Conservation (phyloP, 306 rosid genomes). For the Pueraria montana region DNA sequence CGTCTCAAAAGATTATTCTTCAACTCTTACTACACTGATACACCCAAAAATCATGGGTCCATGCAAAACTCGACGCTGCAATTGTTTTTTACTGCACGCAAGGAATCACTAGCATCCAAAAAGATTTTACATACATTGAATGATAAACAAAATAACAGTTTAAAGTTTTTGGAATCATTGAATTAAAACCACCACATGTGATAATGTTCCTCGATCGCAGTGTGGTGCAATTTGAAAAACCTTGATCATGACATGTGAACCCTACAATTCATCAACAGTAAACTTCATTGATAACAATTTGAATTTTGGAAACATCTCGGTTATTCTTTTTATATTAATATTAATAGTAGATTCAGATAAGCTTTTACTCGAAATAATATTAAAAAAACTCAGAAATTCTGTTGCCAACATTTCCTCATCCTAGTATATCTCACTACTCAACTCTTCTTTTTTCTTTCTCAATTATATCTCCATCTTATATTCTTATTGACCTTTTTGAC, state of each 20-base stretch:
- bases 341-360: not conserved
- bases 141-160: not conserved
- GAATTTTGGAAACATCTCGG: not conserved
- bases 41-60: not conserved
- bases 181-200: not conserved
- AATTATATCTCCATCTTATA: too few species aligned
- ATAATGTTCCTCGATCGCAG: not conserved
- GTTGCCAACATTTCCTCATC: not conserved
- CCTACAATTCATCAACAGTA: not conserved
- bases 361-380: not conserved
- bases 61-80: not conserved
- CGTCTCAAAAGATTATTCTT: too few species aligned
- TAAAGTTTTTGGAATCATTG: not conserved
- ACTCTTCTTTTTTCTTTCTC: too few species aligned
- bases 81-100: not conserved
- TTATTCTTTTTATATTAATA: not conserved
- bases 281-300: not conserved
- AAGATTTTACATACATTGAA: not conserved
- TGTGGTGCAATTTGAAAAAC: not conserved
- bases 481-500: too few species aligned
- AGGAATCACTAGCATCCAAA: not conserved
- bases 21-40: too few species aligned
- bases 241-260: not conserved
- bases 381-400: too few species aligned
- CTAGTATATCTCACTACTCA: not conserved